These are phyloP conservation scores for Schizophyllum amplum DNA, from an alignment of 1,284 basidiomycete genomes.

Conservation along the genomic window DNA sequence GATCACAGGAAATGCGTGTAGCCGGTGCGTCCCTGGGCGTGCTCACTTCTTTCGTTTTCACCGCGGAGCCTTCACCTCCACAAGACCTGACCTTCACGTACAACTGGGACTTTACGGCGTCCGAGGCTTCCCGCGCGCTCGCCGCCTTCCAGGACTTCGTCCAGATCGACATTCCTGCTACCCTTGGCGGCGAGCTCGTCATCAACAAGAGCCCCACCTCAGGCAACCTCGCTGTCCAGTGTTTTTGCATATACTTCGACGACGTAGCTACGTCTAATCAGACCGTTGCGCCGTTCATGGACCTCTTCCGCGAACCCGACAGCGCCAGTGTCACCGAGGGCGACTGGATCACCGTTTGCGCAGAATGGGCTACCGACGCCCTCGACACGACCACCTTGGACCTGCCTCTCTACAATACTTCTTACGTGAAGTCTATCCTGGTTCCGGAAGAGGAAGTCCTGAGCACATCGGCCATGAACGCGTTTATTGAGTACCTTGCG, in stretches of 20 bases:
- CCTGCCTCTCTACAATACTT: constrained; percentile 26
- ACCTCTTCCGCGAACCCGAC: constrained; percentile 17
- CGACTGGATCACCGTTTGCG: constrained; percentile 13
- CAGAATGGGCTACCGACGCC: constrained; percentile 8
- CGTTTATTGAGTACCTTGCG: constrained; percentile 26
- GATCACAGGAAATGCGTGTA: constrained; percentile 36
- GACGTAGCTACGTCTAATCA: constrained; percentile 19
- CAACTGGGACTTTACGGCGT: constrained; percentile 27
- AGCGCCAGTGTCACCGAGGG: constrained; percentile 14
- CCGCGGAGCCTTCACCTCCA: constrained; percentile 31
- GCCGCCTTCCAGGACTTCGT: constrained; percentile 31
- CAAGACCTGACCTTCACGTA: constrained; percentile 30
- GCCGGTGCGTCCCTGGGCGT: constrained; percentile 40
- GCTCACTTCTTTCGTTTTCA: constrained; percentile 35
- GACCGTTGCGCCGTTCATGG: constrained; percentile 22
- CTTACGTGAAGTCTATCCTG: constrained; percentile 41
- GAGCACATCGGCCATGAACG: constrained; percentile 21
- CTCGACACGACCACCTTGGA: constrained; percentile 27
- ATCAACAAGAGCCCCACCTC: constrained; percentile 19
- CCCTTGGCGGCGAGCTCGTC: constrained; percentile 29
- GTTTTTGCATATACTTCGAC: constrained; percentile 20
- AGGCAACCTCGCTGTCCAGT: constrained; percentile 21
- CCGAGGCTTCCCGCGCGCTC: constrained; percentile 25
- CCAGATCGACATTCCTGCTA: constrained; percentile 25
- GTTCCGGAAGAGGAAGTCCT: constrained; percentile 26